Evolutionary conservation across 2,329 filamentous ascomycete genomes (phyloP), one percentile per base, ranked within the genome.

Genomic region (Apiospora arundinis): DNA sequence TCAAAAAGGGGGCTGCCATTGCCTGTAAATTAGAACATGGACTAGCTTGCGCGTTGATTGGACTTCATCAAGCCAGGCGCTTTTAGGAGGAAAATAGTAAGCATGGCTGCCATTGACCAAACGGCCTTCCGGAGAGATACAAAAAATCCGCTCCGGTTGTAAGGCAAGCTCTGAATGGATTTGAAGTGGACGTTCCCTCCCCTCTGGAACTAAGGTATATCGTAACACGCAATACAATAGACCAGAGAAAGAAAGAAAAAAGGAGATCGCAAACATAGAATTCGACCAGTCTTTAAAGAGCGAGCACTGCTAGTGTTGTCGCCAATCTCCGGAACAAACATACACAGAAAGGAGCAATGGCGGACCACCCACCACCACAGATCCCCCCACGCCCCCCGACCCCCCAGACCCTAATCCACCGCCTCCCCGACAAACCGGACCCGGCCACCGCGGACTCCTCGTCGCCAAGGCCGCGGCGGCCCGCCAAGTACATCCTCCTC

Each of bases 401-500:
- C 7, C 76, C 76, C 2, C 76, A 78, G 66, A 74, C 72, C 9
- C 46, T 78, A 46, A 60, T 78, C 21, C 77, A 78, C 46, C 77
- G 76, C 16, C 72, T 77, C 5, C 78, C 76, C 1, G 76, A 78
- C 67, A 76, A 75, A 52, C 72, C 73, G 1, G 74, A 76, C 42
- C 5, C 63, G 5, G 1, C n/a, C 32, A 11, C 60, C 23, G 4
- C 70, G 0, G 28, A n/a, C 12, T 46, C 28, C 4, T 21, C 25
- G 2, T 21, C 25, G 2, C 68, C 40, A 4, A 73, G n/a, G 7
- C 40, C 32, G 32, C 32, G 40, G 25, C 77, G 40, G 25, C 77
- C 77, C 1, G 74, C 67, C 5, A 78, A 78, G 70, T 76, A 77
- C 49, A 75, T 80, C 32, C 70, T 79, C 65, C 75, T 79, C 56